phyloP scores from a whole-genome alignment of 768 basidiomycete species.

The Butyriboletus loyo region DNA sequence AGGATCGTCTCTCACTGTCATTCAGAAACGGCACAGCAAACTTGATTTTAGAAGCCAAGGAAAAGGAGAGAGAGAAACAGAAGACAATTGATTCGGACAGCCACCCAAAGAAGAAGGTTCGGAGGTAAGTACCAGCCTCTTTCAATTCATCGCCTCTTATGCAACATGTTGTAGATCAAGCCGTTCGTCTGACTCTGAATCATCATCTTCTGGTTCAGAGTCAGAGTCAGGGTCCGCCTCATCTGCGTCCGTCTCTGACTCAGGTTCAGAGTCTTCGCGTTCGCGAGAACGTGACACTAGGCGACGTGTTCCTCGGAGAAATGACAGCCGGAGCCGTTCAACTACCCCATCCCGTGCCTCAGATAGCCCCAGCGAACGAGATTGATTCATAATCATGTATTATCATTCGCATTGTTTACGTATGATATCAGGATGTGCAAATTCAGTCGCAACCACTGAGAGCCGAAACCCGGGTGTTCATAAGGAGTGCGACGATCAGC shows the following conservation, averaged over 20 bases:
- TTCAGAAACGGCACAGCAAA: slow-evolving; percentile 76
- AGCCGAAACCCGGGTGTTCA: slow-evolving; percentile 74
- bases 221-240: slow-evolving; percentile 12
- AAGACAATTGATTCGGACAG: slow-evolving; percentile 27
- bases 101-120: slow-evolving; percentile 34
- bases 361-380: slow-evolving; percentile 7
- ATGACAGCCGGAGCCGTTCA: slow-evolving; percentile 23
- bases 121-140: slow-evolving; percentile 38
- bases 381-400: slow-evolving; percentile 13
- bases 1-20: slow-evolving; percentile 1
- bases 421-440: slow-evolving; percentile 7
- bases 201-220: slow-evolving; percentile 24
- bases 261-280: slow-evolving; percentile 46
- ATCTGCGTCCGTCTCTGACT: slow-evolving; percentile 35
- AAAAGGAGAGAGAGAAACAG: slow-evolving; percentile 63
- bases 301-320: slow-evolving; percentile 36
- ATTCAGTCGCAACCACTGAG: slow-evolving; percentile 25
- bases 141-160: background rate
- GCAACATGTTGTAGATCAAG: slow-evolving; percentile 28
- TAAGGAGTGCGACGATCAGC: slow-evolving; percentile 85
- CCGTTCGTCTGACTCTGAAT: slow-evolving; percentile 27
- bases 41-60: slow-evolving; percentile 77
- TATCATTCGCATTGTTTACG: slow-evolving; percentile 10
- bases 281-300: slow-evolving; percentile 40
- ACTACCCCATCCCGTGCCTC: slow-evolving; percentile 19